Evolutionary conservation across 805 yeast genomes (phyloP), one percentile per base, ranked within the genome.

Genomic region (Yarrowia porcina): DNA sequence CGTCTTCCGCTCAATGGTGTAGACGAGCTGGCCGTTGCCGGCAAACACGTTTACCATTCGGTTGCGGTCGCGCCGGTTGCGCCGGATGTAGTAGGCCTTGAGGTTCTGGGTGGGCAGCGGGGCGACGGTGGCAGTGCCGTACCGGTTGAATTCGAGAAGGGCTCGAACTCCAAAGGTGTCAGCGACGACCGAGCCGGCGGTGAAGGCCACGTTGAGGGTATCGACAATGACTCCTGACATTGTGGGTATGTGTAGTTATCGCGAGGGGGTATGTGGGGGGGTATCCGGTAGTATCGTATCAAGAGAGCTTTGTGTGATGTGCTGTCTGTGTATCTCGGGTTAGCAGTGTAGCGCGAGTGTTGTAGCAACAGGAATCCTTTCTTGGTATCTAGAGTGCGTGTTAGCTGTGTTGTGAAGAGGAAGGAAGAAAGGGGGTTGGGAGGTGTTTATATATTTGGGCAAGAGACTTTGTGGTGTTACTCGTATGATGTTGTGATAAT

Each of bases 1-100:
- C 18, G 83, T 75, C 65, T 74, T 75, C 54, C 86, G 75, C 71
- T 83, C 86, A 68, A 83, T 74, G n/a, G 82, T 75, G 70, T 79
- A 83, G 15, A 76, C 69, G 65, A 79, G 78, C 27, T 69, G 71
- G n/a, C 77, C 77, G 23, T 82, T 80, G 20, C 72, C 71, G 65
- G 78, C 80, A 69, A 80, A 84, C 1, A 84, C 84, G 66, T 81
- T 82, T 49, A 83, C 78, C 17, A 73, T 70, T 20, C 79, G 76
- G 62, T 76, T 76, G 61, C 77, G 76, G 66, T 79, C 80, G 17
- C 73, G 75, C 64, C 82, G 76, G 62, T 82, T 84, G 38, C 82
- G 76, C 64, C 87, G 79, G 28, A 84, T 73, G 69, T 75, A 79
- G 65, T 74, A 76, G 1, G 79, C 77, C n/a, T 69, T 72, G 15